Conservation (phyloP, 768 basidiomycete species). For the Boletus pseudopeckii region DNA sequence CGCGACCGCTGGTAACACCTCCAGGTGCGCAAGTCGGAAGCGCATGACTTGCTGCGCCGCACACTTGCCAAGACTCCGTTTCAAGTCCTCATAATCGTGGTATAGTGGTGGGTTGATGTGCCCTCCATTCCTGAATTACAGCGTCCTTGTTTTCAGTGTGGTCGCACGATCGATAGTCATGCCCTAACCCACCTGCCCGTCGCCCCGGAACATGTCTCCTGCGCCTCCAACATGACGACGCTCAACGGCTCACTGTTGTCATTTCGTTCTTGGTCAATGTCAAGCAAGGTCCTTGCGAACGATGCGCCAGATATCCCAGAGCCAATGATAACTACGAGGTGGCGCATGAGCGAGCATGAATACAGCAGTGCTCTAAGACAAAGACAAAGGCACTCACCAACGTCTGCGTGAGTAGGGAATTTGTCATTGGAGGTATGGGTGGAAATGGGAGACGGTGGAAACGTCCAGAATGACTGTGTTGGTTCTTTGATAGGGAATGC, state of each 20-base stretch:
- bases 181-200: slow-evolving; percentile 42
- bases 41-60: slow-evolving; percentile 39
- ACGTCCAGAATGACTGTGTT: slow-evolving; percentile 61
- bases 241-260: slow-evolving; percentile 18
- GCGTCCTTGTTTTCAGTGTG: neutral
- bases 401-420: slow-evolving; percentile 53
- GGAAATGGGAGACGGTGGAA: slow-evolving; percentile 49
- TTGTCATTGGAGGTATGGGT: slow-evolving; percentile 17
- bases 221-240: slow-evolving; percentile 60
- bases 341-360: neutral
- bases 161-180: neutral
- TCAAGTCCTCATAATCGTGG: slow-evolving; percentile 42
- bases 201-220: slow-evolving; percentile 54
- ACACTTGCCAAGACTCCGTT: slow-evolving; percentile 34
- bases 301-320: slow-evolving; percentile 51
- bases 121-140: slow-evolving; percentile 42
- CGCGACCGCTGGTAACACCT: slow-evolving; percentile 31
- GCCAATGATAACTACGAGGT: slow-evolving; percentile 44
- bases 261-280: slow-evolving; percentile 22
- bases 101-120: slow-evolving; percentile 49
- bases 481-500: slow-evolving; percentile 56
- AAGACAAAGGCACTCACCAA: slow-evolving; percentile 33
- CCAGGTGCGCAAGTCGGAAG: slow-evolving; percentile 40
- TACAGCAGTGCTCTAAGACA: neutral
- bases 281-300: slow-evolving; percentile 39